Conservation (phyloP, 768 basidiomycete species). For the Amanita pseudoporphyria region DNA sequence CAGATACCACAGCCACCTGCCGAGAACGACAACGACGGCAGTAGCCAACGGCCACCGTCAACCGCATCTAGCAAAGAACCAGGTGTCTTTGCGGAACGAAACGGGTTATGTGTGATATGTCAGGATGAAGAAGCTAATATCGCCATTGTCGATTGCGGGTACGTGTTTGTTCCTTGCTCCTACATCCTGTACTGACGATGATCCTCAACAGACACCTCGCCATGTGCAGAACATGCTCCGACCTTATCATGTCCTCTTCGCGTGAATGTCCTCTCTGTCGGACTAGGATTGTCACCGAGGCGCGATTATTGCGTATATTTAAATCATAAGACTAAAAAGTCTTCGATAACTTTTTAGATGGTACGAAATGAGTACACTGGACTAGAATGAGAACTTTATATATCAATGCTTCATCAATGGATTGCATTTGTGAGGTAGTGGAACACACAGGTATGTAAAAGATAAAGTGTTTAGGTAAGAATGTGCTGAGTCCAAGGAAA, state of each 20-base stretch:
- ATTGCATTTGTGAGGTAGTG: too few relatives aligned
- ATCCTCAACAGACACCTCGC: slow-evolving; percentile 52
- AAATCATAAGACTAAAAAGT: slow-evolving; percentile 32
- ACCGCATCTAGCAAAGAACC: background rate
- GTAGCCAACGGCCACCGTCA: too few relatives aligned
- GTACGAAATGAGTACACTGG: too few relatives aligned
- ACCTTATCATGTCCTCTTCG: slow-evolving; percentile 67
- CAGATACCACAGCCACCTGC: too few relatives aligned
- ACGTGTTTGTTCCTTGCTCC: slow-evolving; percentile 19
- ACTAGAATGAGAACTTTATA: too few relatives aligned
- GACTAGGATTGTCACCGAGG: slow-evolving; percentile 80
- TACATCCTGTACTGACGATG: background rate
- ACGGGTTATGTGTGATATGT: slow-evolving; percentile 84
- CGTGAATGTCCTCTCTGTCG: slow-evolving; percentile 88
- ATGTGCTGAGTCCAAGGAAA: background rate
- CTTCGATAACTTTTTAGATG: background rate
- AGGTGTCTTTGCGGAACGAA: slow-evolving; percentile 41
- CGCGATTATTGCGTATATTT: slow-evolving; percentile 70
- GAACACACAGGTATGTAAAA: too few relatives aligned
- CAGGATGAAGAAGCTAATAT: slow-evolving; percentile 94
- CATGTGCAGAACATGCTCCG: slow-evolving; percentile 72
- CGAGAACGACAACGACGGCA: too few relatives aligned
- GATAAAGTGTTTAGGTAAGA: too few relatives aligned
- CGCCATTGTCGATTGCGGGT: slow-evolving; percentile 93
- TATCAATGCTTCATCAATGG: background rate